Percentiles rank a stretch among this genome's conserved stretches.
Evolutionary conservation across 768 basidiomycete genomes (phyloP).

Genomic region (Gelatoporia subvermispora): DNA sequence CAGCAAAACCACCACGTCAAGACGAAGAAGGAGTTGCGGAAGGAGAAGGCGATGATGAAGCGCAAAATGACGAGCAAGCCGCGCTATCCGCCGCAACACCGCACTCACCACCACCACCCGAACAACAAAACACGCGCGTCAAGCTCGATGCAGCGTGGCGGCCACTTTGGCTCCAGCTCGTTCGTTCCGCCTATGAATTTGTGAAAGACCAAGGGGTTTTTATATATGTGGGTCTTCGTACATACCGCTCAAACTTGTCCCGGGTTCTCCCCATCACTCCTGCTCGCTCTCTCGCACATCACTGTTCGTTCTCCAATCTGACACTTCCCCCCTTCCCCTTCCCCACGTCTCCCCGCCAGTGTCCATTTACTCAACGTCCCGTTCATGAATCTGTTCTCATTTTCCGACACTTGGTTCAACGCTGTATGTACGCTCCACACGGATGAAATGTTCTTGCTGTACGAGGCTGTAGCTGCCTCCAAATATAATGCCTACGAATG

Average conservation of each 20-base stretch:
- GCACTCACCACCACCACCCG: constrained; percentile 55
- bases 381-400: background rate
- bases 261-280: background rate
- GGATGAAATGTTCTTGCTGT: background rate
- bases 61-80: constrained; percentile 47
- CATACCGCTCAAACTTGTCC: background rate
- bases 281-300: background rate
- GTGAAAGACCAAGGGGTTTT: background rate
- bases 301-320: background rate
- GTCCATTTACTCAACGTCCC: background rate
- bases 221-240: background rate
- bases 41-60: constrained; percentile 62
- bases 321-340: background rate
- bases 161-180: constrained; percentile 24
- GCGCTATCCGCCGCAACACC: constrained; percentile 39
- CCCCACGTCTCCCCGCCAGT: background rate
- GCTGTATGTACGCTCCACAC: constrained; percentile 5
- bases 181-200: constrained; percentile 17
- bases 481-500: too few species aligned
- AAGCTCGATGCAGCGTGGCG: constrained; percentile 47
- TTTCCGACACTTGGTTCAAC: background rate
- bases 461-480: background rate
- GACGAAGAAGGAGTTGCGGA: constrained; percentile 52
- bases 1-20: constrained; percentile 26
- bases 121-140: constrained; percentile 58